phyloP scores from a whole-genome alignment of 208 protist genomes.

The Tritrichomonas musculus region DNA sequence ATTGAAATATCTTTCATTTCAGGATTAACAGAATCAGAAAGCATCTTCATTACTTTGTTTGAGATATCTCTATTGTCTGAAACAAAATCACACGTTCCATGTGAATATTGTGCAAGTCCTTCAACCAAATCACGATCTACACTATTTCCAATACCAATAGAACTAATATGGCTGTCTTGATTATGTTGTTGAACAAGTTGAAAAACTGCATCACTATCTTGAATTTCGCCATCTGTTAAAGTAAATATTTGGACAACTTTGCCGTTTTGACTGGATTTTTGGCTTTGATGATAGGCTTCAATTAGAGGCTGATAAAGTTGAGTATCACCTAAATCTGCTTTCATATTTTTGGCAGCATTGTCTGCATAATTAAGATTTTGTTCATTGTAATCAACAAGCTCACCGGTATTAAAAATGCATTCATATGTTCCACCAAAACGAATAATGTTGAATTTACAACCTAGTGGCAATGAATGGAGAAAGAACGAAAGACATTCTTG shows the following conservation, averaged over 20 bases:
- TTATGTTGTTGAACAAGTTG: background rate
- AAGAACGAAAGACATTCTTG: background rate
- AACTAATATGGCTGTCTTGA: too few species aligned
- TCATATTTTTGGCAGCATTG: background rate
- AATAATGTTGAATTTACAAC: background rate
- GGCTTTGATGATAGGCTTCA: background rate
- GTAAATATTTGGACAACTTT: background rate
- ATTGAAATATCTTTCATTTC: background rate
- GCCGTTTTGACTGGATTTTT: background rate
- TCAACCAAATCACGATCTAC: background rate
- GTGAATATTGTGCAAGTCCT: background rate
- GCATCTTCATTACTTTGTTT: background rate
- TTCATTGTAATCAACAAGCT: background rate
- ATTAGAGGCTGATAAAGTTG: background rate
- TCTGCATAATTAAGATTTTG: too few species aligned
- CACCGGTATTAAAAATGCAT: background rate
- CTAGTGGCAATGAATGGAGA: background rate
- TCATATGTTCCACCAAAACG: background rate
- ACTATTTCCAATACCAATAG: background rate
- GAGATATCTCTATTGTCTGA: background rate
- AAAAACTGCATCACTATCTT: background rate
- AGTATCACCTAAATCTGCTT: conserved; percentile 5
- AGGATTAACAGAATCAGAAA: background rate
- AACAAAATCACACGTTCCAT: background rate
- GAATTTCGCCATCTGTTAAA: background rate